phyloP scores from a whole-genome alignment of 2,329 filamentous ascomycete genomes.

The Epichloe brachyelytri region DNA sequence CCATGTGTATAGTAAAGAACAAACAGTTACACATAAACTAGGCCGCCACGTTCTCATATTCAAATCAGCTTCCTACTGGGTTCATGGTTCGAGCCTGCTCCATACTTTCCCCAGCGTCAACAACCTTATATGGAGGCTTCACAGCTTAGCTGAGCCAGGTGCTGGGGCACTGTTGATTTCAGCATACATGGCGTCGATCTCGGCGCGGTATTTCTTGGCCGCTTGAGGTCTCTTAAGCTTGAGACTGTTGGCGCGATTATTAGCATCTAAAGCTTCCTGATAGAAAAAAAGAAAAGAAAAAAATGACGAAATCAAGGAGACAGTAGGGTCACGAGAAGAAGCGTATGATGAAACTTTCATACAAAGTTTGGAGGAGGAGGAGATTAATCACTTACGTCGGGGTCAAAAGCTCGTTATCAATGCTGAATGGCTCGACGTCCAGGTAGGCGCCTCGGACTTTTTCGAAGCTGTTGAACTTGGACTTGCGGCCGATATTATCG shows the following conservation, averaged over 20 bases:
- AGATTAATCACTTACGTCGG: slow-evolving; percentile 55
- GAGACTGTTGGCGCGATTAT: slow-evolving; percentile 25
- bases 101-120: background rate
- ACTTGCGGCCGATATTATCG: slow-evolving; percentile 62
- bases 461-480: slow-evolving; percentile 90
- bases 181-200: slow-evolving; percentile 45
- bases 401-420: slow-evolving; percentile 83
- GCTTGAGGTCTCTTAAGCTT: slow-evolving; percentile 48
- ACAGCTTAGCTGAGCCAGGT: slow-evolving; percentile 4
- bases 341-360: background rate
- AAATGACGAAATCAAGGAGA: background rate
- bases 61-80: too few relatives aligned
- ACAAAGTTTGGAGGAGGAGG: background rate
- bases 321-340: background rate
- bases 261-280: slow-evolving; percentile 5
- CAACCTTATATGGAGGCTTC: too few relatives aligned
- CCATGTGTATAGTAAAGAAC: background rate
- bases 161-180: slow-evolving; percentile 27
- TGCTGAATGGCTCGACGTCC: slow-evolving; percentile 77
- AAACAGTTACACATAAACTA: background rate
- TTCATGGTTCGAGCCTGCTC: too few relatives aligned
- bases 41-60: background rate
- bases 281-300: background rate
- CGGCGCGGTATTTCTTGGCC: slow-evolving; percentile 35
- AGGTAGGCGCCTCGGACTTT: slow-evolving; percentile 61